phyloP scores from a whole-genome alignment of 2,329 filamentous ascomycete genomes.

The Ploettnerulaceae sp. region DNA sequence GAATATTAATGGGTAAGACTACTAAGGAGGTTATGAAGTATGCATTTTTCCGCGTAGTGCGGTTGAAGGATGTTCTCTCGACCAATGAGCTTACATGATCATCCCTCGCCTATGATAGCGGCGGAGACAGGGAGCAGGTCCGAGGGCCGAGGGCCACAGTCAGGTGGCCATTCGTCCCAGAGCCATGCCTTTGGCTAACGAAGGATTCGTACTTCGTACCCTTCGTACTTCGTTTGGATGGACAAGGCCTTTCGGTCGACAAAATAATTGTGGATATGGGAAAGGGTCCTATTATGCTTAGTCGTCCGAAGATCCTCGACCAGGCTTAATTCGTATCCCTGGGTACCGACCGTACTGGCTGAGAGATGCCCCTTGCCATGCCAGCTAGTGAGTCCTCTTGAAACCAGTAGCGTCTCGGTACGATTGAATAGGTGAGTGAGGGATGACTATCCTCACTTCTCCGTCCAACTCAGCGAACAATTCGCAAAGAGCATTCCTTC shows the following conservation, averaged over 20 bases:
- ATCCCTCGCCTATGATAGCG: slow-evolving; percentile 17
- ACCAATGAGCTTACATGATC: slow-evolving; percentile 12
- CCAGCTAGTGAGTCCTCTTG: slow-evolving; percentile 4
- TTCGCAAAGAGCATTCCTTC: slow-evolving; percentile 1
- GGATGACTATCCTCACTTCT: background rate
- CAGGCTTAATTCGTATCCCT: slow-evolving; percentile 6
- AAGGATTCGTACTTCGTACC: too few relatives aligned
- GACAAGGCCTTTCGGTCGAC: too few relatives aligned
- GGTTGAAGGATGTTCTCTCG: slow-evolving; percentile 1
- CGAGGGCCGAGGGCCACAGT: slow-evolving; percentile 2
- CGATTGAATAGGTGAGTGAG: slow-evolving; percentile 15
- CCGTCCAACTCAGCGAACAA: background rate
- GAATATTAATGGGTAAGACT: background rate
- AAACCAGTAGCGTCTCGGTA: slow-evolving; percentile 15
- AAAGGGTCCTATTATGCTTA: slow-evolving; percentile 14
- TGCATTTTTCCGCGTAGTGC: slow-evolving; percentile 7
- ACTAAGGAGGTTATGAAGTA: background rate
- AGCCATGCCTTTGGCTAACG: slow-evolving; percentile 1
- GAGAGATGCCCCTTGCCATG: slow-evolving; percentile 1
- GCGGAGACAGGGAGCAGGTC: background rate
- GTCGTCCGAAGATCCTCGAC: slow-evolving; percentile 13
- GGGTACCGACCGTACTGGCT: slow-evolving; percentile 10
- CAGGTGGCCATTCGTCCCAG: slow-evolving; percentile 7
- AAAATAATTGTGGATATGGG: too few relatives aligned
- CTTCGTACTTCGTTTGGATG: too few relatives aligned